Conservation (phyloP, 1,284 basidiomycete species). For the Anthracocystis panici-leucophaei region DNA sequence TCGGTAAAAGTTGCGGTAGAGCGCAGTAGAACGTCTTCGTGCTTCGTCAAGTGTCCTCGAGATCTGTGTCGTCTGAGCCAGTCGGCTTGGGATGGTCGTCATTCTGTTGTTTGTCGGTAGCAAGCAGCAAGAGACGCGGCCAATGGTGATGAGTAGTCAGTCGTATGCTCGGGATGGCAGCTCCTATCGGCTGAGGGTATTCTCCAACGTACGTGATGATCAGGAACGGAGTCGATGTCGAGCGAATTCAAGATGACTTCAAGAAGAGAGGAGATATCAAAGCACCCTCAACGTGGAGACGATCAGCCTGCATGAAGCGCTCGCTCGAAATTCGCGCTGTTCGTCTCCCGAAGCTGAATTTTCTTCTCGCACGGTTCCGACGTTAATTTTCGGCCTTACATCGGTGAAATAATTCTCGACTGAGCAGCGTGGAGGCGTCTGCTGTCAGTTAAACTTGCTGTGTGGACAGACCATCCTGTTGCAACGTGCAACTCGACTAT, state of each 20-base stretch:
- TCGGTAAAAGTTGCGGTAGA: constrained; percentile 94
- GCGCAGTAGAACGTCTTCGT: constrained; percentile 78
- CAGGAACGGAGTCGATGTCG: constrained; percentile 17
- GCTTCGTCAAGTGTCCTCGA: constrained; percentile 77
- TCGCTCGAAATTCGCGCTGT: constrained; percentile 10
- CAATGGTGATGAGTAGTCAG: constrained; percentile 4
- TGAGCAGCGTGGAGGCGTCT: constrained; percentile 10
- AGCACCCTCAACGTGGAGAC: constrained; percentile 23
- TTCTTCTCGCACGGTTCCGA: constrained; percentile 38
- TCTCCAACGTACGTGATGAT: constrained; percentile 30
- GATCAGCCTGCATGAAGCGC: constrained; percentile 29
- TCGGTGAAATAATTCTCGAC: neutral
- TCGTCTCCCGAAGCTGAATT: constrained; percentile 16
- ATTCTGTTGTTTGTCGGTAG: constrained; percentile 70
- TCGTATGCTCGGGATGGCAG: neutral
- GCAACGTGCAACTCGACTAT: neutral
- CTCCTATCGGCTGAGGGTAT: neutral
- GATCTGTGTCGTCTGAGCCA: constrained; percentile 77
- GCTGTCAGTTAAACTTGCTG: neutral
- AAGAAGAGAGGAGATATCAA: constrained; percentile 1
- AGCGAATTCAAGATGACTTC: constrained; percentile 9
- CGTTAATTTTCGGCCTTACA: constrained; percentile 2
- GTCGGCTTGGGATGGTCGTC: constrained; percentile 90
- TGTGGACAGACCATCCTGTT: constrained; percentile 6
- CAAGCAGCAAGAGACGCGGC: neutral